Evolutionary conservation across 1,139 yeast genomes (phyloP), one percentile per base, ranked within the genome.

Genomic region (Candida sojae): DNA sequence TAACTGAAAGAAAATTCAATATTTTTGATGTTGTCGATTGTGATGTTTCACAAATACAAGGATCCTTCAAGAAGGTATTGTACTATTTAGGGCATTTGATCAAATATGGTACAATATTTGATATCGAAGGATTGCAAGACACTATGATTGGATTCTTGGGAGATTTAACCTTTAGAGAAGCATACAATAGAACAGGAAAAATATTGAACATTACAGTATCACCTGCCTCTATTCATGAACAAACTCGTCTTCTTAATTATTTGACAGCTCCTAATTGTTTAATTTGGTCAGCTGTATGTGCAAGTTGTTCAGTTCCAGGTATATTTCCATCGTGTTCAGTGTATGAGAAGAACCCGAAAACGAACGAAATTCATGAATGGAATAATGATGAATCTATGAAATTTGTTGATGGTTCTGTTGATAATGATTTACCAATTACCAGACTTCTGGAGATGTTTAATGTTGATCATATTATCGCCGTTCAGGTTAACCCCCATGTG

Each of bases 401-500:
- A 57, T 93, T 87, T 66, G 92, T 93, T 35, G 99, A 95, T 66
- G 99, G 99, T 0, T 90, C 97, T 0, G 97, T 95, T 5, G 96
- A 92, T 61, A 89, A 90, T 56, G 99, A 93, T 63, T 70, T 93
- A 45, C 99, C 99, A 2, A 85, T 91, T 30, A 79, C 96, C 0
- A 78, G 97, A 57, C 73, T 93, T 17, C 88, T 96, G 43, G 99
- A 93, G 65, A 88, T 93, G 92, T 95, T 93, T 63, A 93, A 93
- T 60, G 97, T 93, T 34, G 96, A 93, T 63, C 97, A 95, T 64
- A 92, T 93, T 52, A 89, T 93, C 61, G 98, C 97, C 0, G 92
- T 96, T 47, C 98, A 95, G 66, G 99, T 93, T 1, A 90, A 95
- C 59, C 97, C 98, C 0, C 99, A 93, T 63, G 96, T 93, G 31